Conservation (phyloP, 1,284 basidiomycete species). For the Sporisorium exsertum region DNA sequence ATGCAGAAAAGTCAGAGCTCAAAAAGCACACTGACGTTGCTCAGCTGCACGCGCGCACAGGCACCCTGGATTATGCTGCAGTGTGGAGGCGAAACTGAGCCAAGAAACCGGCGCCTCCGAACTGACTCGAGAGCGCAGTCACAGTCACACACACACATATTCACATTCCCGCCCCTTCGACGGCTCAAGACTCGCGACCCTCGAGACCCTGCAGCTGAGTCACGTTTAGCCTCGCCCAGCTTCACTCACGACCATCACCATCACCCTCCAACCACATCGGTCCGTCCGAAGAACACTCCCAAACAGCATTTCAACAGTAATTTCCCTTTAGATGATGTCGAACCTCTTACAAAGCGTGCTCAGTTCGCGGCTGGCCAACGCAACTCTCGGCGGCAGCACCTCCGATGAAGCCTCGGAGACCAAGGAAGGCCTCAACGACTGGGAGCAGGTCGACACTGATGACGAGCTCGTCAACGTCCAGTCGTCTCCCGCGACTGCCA, state of each 20-base stretch:
- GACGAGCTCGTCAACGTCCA: constrained; percentile 52
- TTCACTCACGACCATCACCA: constrained; percentile 4
- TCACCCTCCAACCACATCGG: neutral
- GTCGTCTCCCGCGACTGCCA: constrained; percentile 39
- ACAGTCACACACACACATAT: neutral
- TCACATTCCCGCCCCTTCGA: constrained; percentile 1
- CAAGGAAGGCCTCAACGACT: constrained; percentile 50
- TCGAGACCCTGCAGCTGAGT: constrained; percentile 11
- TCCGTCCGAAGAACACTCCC: neutral
- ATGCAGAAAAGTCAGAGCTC: no score
- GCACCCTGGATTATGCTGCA: neutral
- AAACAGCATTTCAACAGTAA: no score
- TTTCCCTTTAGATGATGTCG: constrained; percentile 43
- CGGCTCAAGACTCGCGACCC: constrained; percentile 4
- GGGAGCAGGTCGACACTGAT: constrained; percentile 57
- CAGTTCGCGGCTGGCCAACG: constrained; percentile 53
- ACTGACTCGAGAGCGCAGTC: constrained; percentile 2
- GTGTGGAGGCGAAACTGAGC: constrained; percentile 6
- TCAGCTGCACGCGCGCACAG: constrained; percentile 8
- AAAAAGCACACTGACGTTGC: constrained; percentile 12
- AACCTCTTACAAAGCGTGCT: constrained; percentile 57
- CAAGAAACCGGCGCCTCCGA: neutral
- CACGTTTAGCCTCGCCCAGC: neutral
- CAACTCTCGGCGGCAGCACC: constrained; percentile 26
- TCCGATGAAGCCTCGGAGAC: constrained; percentile 12